Base-by-base conservation (phyloP, 345 rosid genomes). In the Pelargonium nanum region DNA sequence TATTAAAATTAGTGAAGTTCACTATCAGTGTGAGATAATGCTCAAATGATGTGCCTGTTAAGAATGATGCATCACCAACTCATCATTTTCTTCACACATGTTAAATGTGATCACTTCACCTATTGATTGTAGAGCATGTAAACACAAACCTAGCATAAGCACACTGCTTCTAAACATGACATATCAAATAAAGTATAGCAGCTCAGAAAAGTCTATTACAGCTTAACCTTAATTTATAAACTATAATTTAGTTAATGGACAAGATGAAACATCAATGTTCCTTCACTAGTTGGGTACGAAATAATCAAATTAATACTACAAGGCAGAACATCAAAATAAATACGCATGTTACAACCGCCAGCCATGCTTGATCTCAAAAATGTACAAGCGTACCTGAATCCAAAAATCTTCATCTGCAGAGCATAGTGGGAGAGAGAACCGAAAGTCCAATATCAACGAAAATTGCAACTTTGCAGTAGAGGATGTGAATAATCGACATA, bases 401-500 rank as follows among this genome's bases (percentile, higher is more conserved):
- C 23, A 51, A 57, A 62, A 57, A 62, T 65, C 57, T 61, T 17
- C 65, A 56, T 57, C 71, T 34, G 28, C 26, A 21, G 44, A 24
- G 22, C 5, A 20, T n/a, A 26, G 55, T 45, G 30, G 63, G 19
- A 60, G 51, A 20, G 22, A 15, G 7, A 26, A 15, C 15, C 70
- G 60, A 56, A 28, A 32, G 15, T 32, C 55, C 28, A 69, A 50
- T 44, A 66, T 83, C 81, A 92, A 70, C 80, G 98, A 54, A 92
- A 89, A 72, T 92, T 92, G 87, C 98, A 92, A 53, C 76, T 85
- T 54, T 89, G 89, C 78, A 92, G 63, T 51, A 89, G 55, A 69
- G 89, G 88, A 63, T 87, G 93, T 62, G 68, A 73, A 71, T 86
- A 92, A 79, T 86, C 97, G n/a, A 92, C 79, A 58, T 79, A 82